Evolutionary conservation across 805 yeast genomes (phyloP).

Genomic region (Ascoidea tarda): DNA sequence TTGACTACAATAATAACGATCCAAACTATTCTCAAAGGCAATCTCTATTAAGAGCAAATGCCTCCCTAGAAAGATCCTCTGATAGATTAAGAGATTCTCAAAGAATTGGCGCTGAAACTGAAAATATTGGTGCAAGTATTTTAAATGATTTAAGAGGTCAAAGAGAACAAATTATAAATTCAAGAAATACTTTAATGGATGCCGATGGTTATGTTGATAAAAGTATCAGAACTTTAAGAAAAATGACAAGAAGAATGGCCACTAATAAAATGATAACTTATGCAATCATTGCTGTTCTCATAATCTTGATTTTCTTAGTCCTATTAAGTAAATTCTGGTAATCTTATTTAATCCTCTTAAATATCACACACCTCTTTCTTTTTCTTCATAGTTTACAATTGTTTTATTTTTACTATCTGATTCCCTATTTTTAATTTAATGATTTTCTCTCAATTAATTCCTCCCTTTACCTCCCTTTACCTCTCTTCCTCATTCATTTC

Average conservation of each 20-base stretch:
- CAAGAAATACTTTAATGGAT: constrained; percentile 73
- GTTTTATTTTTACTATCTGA: too few species aligned
- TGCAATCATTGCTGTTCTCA: constrained; percentile 80
- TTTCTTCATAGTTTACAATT: too few species aligned
- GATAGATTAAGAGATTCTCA: constrained; percentile 81
- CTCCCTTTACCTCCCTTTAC: too few species aligned
- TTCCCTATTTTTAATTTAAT: too few species aligned
- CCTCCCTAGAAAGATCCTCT: constrained; percentile 67
- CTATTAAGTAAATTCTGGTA: constrained; percentile 70
- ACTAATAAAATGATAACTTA: constrained; percentile 84
- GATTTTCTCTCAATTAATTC: too few species aligned
- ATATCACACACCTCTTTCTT: too few species aligned
- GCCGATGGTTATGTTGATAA: constrained; percentile 92
- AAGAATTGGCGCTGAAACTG: constrained; percentile 85
- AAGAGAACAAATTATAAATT: constrained; percentile 78
- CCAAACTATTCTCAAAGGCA: constrained; percentile 45
- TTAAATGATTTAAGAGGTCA: constrained; percentile 82
- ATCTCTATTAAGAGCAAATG: constrained; percentile 62
- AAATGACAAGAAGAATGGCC: constrained; percentile 87
- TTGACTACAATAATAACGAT: constrained; percentile 22
- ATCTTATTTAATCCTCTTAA: background rate
- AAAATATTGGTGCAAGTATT: constrained; percentile 80
- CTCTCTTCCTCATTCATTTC: too few species aligned
- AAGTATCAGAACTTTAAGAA: constrained; percentile 69
- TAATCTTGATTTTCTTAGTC: constrained; percentile 69